Evolutionary conservation across 805 yeast genomes (phyloP), one percentile per base, ranked within the genome.

Genomic region (Saitoella complicata): DNA sequence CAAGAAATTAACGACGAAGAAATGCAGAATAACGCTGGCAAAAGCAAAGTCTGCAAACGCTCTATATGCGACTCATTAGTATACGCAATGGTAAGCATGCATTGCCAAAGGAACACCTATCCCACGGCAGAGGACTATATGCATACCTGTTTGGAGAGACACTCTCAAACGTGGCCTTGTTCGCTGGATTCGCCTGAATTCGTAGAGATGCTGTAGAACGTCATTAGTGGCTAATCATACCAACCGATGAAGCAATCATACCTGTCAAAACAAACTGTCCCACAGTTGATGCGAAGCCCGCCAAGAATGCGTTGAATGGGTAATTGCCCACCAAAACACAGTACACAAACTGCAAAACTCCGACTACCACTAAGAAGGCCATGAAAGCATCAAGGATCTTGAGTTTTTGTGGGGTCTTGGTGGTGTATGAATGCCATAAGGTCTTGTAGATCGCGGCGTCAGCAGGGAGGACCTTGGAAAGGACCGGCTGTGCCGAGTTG

Each of bases 271-370:
- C 97, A 60, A 91, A 91, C 62, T 91, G 97, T 9, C 94, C 97
- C 42, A 91, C 96, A 39, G 96, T 83, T 21, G 85, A 68, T 45
- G 80, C 73, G 59, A 91, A 91, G 1, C 97, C 97, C 13, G 94
- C 88, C 48, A 91, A 70, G 59, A 91, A 91, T 29, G 95, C 97
- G 64, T 91, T 91, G 72, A 91, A 91, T 11, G 99, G 99, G 72
- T 63, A 91, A 55, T 75, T 84, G 35, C 96, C 94, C 40, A 86
- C 75, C 9, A 85, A 49, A 38, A 78, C 53, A 52, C 82, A 81
- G 61, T 86, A 88, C 4, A 69, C 64, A 58, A 86, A 85, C 63
- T 91, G 97, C 31, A 82, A 61, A 1, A 72, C 64, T 1, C 94
- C 98, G 48, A 84, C 66, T 0, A 67, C 62, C 11, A 88, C 87